phyloP scores from a whole-genome alignment of 495 filamentous ascomycete genomes.

The Neurospora sp. region DNA sequence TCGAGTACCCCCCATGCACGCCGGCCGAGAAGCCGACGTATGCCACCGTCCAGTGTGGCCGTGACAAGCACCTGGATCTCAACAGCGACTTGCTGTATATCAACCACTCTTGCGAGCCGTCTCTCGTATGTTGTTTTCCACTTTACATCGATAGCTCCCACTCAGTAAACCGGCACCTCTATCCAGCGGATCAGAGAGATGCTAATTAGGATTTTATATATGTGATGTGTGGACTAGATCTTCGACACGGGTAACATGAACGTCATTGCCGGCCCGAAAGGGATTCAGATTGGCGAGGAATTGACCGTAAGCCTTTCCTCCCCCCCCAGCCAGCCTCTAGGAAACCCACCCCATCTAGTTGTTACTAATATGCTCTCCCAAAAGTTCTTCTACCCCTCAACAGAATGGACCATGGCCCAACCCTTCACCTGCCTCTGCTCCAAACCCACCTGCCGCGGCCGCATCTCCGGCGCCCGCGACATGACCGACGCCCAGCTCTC shows the following conservation, averaged over 20 bases:
- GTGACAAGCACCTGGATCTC: conserved; percentile 55
- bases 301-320: conserved; percentile 38
- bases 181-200: no score
- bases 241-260: conserved; percentile 59
- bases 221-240: conserved; percentile 14
- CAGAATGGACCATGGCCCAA: conserved; percentile 69
- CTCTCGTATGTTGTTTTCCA: conserved; percentile 34
- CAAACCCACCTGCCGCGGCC: conserved; percentile 36
- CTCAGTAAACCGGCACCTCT: no score
- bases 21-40: conserved; percentile 46
- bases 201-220: no score
- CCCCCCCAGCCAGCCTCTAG: conserved; percentile 3
- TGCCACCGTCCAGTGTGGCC: conserved; percentile 56
- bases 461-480: conserved; percentile 43
- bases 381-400: conserved; percentile 65
- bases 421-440: conserved; percentile 59
- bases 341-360: no score
- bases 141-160: no score
- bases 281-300: conserved; percentile 49
- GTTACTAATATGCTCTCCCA: neutral
- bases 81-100: conserved; percentile 67
- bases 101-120: conserved; percentile 65
- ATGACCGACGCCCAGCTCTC: conserved; percentile 37
- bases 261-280: conserved; percentile 49
- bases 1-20: conserved; percentile 46